These are phyloP conservation scores for Trypethelium eluteriae DNA, from an alignment of 495 filamentous ascomycete species.

Conservation along the genomic window DNA sequence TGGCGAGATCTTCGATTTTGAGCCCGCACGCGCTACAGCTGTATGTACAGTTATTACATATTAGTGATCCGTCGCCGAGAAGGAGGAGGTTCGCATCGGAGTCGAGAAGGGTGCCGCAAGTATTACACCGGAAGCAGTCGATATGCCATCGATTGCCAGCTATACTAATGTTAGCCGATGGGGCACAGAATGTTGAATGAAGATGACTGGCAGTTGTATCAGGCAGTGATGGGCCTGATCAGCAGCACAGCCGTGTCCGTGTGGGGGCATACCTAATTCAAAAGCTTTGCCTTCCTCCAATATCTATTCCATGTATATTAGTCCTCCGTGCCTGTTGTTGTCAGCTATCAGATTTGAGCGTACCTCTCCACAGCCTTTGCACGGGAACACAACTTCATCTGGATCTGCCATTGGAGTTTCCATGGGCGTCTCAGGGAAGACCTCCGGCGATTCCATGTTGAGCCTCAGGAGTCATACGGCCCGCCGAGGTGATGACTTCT, in stretches of 20 bases:
- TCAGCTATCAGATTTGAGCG: conserved; percentile 18
- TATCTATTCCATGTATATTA: conserved; percentile 51
- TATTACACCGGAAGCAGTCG: conserved; percentile 98
- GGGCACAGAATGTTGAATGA: not conserved
- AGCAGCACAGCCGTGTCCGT: not conserved
- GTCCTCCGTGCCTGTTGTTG: conserved; percentile 15
- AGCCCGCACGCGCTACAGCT: conserved; percentile 95
- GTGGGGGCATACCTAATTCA: conserved; percentile 67
- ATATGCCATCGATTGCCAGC: conserved; percentile 99
- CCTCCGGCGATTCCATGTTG: conserved; percentile 52
- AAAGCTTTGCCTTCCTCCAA: conserved; percentile 98
- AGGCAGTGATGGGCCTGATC: not conserved
- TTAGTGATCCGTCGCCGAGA: conserved; percentile 93
- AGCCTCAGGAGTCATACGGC: not conserved
- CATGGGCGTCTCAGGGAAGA: conserved; percentile 71
- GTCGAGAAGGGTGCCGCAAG: conserved; percentile 88
- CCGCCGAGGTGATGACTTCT: conserved; percentile 23
- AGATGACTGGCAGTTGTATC: conserved; percentile 16
- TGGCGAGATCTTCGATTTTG: conserved; percentile 98
- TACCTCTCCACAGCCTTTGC: conserved; percentile 97
- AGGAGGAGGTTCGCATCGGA: conserved; percentile 96
- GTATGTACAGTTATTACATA: conserved; percentile 99
- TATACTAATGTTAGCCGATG: conserved; percentile 34
- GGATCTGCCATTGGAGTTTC: conserved; percentile 44
- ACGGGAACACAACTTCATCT: conserved; percentile 81